Base-by-base conservation (phyloP, 768 basidiomycete genomes). In the Tricholoma furcatifolium region DNA sequence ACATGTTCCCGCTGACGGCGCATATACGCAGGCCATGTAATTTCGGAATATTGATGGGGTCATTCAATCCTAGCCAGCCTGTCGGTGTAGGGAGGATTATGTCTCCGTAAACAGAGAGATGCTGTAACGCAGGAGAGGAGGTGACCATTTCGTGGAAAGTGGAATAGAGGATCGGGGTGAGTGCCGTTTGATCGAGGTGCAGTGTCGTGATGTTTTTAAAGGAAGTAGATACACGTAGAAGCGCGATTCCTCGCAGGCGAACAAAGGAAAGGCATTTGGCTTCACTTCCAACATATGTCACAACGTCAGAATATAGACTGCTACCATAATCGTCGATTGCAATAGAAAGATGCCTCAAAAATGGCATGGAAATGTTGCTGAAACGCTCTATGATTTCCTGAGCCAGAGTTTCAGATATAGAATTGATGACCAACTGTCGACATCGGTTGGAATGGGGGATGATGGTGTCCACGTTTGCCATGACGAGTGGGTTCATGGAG, bases 71-170 rank as follows among this genome's bases (percentile, higher is more conserved):
- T 9, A 70, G 61, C 71, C 73, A 74, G 1, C 51, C 30, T 2
- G 59, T 56, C 12, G 31, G 39, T n/a, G 32, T 18, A 7, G 47
- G 4, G 12, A 21, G 43, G 50, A 78, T 63, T 14, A 78, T 68
- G 32, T 79, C 72, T 14, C 78, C 79, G 39, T 73, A 69, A 11
- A 80, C 55, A 21, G 77, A 79, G 21, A 81, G 67, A 58, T 78
- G 61, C 11, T 64, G 58, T 9, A 81, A 66, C 27, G 41, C 41
- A 2, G 65, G 64, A 4, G 72, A 66, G 0, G 67, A 54, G 4
- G 67, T 68, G n/a, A 77, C n/a, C n/a, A 77, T 56, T 5, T 57
- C 55, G 14, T 62, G 58, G 47, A 80, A 72, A 4, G 65, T 63
- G 12, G 57, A 50, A 57, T 72, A 75, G 5, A 58, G 59, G 6